A percentile compares a stretch with the other conserved stretches of the same genome.
phyloP scores from a whole-genome alignment of 345 rosid species.

The Acer campestre region DNA sequence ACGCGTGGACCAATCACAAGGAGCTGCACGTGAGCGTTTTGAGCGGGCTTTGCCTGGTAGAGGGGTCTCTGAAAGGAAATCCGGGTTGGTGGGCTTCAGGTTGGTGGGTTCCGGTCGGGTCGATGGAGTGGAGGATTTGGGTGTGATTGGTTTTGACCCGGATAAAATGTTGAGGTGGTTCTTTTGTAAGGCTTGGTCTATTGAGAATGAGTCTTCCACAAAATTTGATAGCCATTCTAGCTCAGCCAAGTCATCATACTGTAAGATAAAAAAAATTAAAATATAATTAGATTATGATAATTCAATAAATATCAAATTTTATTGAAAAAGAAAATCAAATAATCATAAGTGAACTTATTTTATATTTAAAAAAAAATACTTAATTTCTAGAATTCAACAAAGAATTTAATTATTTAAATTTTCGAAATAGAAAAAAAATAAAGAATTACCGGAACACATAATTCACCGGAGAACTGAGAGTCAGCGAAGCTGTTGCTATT shows the following conservation, averaged over 20 bases:
- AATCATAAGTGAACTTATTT: background rate
- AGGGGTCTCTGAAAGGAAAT: constrained; percentile 51
- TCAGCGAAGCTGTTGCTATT: constrained; percentile 33
- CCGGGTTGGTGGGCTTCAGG: constrained; percentile 30
- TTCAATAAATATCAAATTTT: background rate
- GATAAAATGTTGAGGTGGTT: constrained; percentile 34
- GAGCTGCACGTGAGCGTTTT: constrained; percentile 66
- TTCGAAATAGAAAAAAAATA: background rate
- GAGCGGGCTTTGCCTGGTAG: constrained; percentile 67
- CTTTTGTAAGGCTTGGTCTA: constrained; percentile 47
- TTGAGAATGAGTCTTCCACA: constrained; percentile 72
- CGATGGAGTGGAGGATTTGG: constrained; percentile 52
- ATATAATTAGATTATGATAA: background rate
- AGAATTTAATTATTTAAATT: background rate
- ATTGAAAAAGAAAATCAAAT: background rate
- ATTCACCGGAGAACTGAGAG: constrained; percentile 54
- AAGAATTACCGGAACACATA: constrained; percentile 64
- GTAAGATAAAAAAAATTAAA: constrained; percentile 1
- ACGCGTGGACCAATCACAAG: constrained; percentile 75
- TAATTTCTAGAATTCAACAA: background rate
- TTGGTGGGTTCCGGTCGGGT: constrained; percentile 24
- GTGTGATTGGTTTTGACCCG: constrained; percentile 50
- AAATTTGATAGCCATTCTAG: constrained; percentile 85
- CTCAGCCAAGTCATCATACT: constrained; percentile 76
- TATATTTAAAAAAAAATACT: background rate